Conservation (phyloP, 2,329 filamentous ascomycete species). For the Pestalotiopsis sp. region DNA sequence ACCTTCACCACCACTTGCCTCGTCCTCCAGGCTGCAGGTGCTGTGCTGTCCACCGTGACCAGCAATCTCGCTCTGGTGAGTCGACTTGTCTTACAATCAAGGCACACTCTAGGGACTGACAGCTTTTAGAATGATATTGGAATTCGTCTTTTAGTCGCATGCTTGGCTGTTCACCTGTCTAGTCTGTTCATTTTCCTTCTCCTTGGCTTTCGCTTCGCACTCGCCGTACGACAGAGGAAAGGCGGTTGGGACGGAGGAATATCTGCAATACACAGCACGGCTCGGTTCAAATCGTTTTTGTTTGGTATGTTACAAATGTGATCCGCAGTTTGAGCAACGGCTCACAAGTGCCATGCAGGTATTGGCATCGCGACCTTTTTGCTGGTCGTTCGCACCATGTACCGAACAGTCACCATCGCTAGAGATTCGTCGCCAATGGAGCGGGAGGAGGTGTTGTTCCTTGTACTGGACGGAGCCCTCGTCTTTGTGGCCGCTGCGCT, state of each 20-base stretch:
- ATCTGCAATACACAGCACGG: constrained; percentile 42
- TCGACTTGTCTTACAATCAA: constrained; percentile 1
- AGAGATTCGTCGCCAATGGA: constrained; percentile 26
- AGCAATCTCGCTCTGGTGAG: constrained; percentile 38
- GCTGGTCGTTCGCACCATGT: constrained; percentile 28
- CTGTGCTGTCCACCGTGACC: constrained; percentile 40
- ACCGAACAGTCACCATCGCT: constrained; percentile 26
- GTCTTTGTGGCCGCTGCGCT: constrained; percentile 24
- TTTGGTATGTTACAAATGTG: constrained; percentile 38
- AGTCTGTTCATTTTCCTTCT: constrained; percentile 42
- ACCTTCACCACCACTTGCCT: constrained; percentile 23
- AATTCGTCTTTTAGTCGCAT: constrained; percentile 42
- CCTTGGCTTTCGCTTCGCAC: constrained; percentile 42
- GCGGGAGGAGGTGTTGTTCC: constrained; percentile 26
- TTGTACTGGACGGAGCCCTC: constrained; percentile 29
- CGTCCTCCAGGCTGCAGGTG: constrained; percentile 42
- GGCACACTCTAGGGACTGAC: constrained; percentile 27
- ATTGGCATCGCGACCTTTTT: constrained; percentile 23
- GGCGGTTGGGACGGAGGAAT: constrained; percentile 41
- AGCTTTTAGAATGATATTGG: constrained; percentile 28
- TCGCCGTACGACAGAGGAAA: constrained; percentile 39
- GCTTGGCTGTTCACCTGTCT: constrained; percentile 45
- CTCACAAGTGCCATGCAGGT: constrained; percentile 15
- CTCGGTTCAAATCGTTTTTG: constrained; percentile 45
- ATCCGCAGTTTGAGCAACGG: background rate